Base-by-base conservation (phyloP, 202 grass and related monocot species). In the Setaria viridis region DNA sequence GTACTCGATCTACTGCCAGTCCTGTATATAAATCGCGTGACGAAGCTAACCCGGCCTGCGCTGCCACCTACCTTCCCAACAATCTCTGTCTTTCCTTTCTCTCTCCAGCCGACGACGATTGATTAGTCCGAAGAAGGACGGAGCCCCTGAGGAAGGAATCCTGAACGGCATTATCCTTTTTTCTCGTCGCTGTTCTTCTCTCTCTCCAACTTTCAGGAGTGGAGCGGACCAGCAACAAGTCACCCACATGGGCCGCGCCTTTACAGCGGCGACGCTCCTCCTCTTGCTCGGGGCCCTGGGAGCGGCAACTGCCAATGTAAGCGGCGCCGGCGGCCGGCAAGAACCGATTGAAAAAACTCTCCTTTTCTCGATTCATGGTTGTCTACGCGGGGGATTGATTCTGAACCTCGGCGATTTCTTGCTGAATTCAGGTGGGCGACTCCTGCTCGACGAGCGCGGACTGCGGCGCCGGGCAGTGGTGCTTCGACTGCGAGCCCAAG, bases 401-500 rank as follows among this genome's bases (percentile, higher is more conserved):
- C 37, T 73, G 37, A 41, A 53, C 42, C 19, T 39, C 13, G 46
- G 21, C 49, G 11, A 62, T 32, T 62, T 3, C 64, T 32, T 32
- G 48, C 4, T 58, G 39, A 16, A 9, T 79, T 48, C 85, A 98
- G 95, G 25, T 95, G 2, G 88, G 89, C 35, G 91, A 89, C 33
- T 50, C 51, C 42, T 98, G 95, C 84, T 91, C 89, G 2, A 62
- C 87, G 50, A 50, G 34, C 14, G 33, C 79, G 11, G 95, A 95
- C 77, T 98, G 95, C 88, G 85, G 67, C 67, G 62, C 77, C 14
- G 95, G 95, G 63, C 89, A 95, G 93, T 98, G 94, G 85, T 98
- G 95, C 93, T 98, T 92, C 87, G 72, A 94, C 58, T 98, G 95
- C 80, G 11, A 62, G 59, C 74, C 82, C 32, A 72, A 89, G 83